Evolutionary conservation across 2,329 filamentous ascomycete species (phyloP).

Genomic region (Cladobotryum mycophilum): DNA sequence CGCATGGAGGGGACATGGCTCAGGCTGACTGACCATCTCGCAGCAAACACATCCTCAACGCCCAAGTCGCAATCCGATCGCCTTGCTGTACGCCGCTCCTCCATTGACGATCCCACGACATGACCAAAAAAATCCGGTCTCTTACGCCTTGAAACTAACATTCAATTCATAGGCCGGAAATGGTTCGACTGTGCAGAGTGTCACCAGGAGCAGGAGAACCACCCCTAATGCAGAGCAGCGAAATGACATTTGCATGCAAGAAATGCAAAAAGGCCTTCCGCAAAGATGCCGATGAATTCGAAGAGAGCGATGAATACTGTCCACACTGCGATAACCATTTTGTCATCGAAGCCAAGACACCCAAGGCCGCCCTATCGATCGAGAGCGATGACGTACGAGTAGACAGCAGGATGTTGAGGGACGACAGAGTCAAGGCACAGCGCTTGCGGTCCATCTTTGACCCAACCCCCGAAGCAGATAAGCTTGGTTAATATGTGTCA

Average conservation of each 20-base stretch:
- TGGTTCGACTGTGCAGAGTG: constrained; percentile 99
- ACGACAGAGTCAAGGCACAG: constrained; percentile 65
- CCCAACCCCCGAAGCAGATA: constrained; percentile 66
- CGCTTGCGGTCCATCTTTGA: constrained; percentile 65
- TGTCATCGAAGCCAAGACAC: constrained; percentile 79
- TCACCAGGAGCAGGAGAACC: constrained; percentile 73
- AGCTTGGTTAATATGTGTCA: constrained; percentile 56
- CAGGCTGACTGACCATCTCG: neutral
- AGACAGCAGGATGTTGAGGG: constrained; percentile 86
- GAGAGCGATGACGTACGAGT: constrained; percentile 87
- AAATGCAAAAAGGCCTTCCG: constrained; percentile 99
- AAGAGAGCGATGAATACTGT: constrained; percentile 97
- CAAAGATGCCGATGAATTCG: constrained; percentile 86
- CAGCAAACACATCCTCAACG: constrained; percentile 98
- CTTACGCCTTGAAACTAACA: constrained; percentile 2
- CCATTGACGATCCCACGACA: neutral
- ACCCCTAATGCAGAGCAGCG: constrained; percentile 69
- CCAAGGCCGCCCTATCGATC: constrained; percentile 75
- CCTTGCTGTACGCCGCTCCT: constrained; percentile 69
- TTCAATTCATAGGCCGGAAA: constrained; percentile 60
- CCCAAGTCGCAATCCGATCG: constrained; percentile 91
- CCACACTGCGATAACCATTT: constrained; percentile 99
- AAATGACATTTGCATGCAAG: constrained; percentile 96
- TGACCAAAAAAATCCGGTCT: neutral
- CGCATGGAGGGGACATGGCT: neutral